Evolutionary conservation across 257 asterid genomes (phyloP).

Genomic region (Petunia axillaris): DNA sequence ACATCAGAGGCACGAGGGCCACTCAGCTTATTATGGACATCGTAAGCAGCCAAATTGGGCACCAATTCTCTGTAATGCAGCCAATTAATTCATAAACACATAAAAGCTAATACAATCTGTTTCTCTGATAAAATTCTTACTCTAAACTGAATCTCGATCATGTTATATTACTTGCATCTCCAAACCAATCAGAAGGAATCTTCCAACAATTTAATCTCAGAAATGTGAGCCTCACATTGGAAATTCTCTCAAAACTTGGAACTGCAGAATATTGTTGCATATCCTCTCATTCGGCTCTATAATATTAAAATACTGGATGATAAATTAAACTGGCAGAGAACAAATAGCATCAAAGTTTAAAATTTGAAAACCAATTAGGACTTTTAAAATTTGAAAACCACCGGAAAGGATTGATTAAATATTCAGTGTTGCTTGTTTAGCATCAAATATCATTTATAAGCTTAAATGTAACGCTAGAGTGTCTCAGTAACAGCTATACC

Average conservation of each 20-base stretch:
- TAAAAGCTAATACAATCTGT: background rate
- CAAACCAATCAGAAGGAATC: background rate
- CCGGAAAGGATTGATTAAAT: background rate
- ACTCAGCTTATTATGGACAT: background rate
- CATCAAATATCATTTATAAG: background rate
- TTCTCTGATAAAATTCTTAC: background rate
- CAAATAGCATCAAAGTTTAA: background rate
- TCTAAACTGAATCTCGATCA: background rate
- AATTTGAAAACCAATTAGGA: background rate
- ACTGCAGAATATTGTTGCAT: background rate
- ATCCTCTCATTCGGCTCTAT: background rate
- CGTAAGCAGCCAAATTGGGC: background rate
- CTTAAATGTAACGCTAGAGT: background rate
- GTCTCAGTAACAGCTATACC: background rate
- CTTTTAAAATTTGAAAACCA: background rate
- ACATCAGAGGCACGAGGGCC: constrained; percentile 61
- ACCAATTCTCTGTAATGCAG: constrained; percentile 1
- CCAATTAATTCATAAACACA: background rate
- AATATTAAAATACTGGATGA: background rate
- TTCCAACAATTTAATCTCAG: background rate
- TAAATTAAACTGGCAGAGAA: background rate
- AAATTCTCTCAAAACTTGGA: too few relatives aligned
- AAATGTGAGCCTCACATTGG: background rate
- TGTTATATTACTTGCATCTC: background rate
- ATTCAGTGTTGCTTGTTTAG: background rate